These are phyloP conservation scores for Hylodesmum podocarpum DNA, from an alignment of 306 rosid species.

Conservation along the genomic window DNA sequence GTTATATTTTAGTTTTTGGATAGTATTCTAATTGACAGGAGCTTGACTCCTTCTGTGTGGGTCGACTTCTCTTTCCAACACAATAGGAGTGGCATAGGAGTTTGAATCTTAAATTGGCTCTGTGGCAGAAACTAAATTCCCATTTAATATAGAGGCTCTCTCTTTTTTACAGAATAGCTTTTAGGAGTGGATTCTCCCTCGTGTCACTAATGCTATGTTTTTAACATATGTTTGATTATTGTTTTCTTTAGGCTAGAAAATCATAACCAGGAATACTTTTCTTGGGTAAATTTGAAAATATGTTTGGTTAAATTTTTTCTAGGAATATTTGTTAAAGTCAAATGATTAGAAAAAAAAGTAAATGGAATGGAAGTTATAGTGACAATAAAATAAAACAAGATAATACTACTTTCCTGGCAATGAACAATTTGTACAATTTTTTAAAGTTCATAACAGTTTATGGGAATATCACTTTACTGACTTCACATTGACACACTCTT, in stretches of 20 bases:
- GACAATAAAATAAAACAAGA: not conserved
- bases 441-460: not conserved
- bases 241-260: too few species aligned
- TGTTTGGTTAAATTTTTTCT: not conserved
- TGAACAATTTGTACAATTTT: not conserved
- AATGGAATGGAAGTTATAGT: not conserved
- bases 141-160: not conserved
- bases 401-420: not conserved
- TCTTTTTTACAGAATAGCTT: not conserved
- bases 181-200: not conserved
- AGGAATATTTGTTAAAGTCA: not conserved
- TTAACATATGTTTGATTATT: not conserved
- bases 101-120: not conserved
- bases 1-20: slow-evolving; percentile 12
- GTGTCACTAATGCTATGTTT: not conserved
- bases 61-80: not conserved
- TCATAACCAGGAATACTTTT: too few species aligned
- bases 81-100: not conserved
- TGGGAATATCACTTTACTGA: not conserved
- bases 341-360: not conserved
- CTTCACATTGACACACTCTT: not conserved
- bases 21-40: slow-evolving; percentile 13
- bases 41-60: not conserved
- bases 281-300: too few species aligned
- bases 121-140: not conserved